phyloP scores from a whole-genome alignment of 2,329 filamentous ascomycete species.

The Neodidymelliopsis sp. region DNA sequence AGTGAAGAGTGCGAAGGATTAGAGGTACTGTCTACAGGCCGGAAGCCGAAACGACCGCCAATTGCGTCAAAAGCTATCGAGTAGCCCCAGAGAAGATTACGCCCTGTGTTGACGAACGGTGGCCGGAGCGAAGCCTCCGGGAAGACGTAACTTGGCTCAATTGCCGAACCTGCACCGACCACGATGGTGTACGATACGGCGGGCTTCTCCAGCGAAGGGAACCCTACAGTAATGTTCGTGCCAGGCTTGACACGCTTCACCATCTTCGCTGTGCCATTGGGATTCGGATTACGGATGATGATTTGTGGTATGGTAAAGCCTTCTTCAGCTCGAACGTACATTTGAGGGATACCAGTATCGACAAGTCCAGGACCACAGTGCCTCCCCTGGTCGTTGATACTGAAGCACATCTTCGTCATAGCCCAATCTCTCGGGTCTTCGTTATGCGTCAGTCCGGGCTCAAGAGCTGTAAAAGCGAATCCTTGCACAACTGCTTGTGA shows the following conservation, averaged over 20 bases:
- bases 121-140: constrained; percentile 31
- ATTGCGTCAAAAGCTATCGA: constrained; percentile 47
- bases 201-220: constrained; percentile 26
- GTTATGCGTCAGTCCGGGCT: constrained; percentile 37
- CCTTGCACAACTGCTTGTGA: constrained; percentile 29
- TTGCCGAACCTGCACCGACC: constrained; percentile 33
- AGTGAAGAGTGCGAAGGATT: constrained; percentile 25
- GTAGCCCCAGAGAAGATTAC: constrained; percentile 42
- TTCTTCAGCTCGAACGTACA: constrained; percentile 44
- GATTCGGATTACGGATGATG: constrained; percentile 42
- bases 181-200: constrained; percentile 35
- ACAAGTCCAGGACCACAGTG: constrained; percentile 40
- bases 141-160: constrained; percentile 40
- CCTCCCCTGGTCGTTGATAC: constrained; percentile 27
- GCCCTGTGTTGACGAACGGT: constrained; percentile 45
- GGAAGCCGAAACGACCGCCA: constrained; percentile 43
- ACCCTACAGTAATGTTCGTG: constrained; percentile 37
- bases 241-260: constrained; percentile 43
- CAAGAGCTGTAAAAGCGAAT: constrained; percentile 34
- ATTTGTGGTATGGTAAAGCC: constrained; percentile 38
- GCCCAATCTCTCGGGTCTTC: constrained; percentile 44
- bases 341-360: constrained; percentile 46
- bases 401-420: constrained; percentile 44
- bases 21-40: constrained; percentile 21
- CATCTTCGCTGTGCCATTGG: constrained; percentile 31